These are phyloP conservation scores for Trebouxia sp. DNA, from an alignment of 139 green algal genomes.

Conservation along the genomic window DNA sequence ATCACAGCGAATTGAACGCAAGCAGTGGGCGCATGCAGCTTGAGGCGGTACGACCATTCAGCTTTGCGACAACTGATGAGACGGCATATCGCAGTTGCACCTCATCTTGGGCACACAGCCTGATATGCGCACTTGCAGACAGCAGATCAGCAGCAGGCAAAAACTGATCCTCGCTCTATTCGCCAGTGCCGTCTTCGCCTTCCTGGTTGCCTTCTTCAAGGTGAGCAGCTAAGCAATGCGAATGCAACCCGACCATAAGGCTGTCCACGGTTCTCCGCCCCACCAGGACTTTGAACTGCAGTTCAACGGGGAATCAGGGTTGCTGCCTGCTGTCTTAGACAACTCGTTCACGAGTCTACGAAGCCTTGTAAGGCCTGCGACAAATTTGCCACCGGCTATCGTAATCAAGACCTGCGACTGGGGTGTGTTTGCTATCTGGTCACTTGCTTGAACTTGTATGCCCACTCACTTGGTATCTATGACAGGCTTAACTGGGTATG, in stretches of 20 bases:
- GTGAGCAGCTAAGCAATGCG: background rate
- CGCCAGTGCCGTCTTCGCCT: background rate
- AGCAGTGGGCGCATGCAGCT: too few relatives aligned
- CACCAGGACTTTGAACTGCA: background rate
- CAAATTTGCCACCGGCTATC: background rate
- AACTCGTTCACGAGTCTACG: background rate
- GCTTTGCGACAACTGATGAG: too few relatives aligned
- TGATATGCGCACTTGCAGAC: background rate
- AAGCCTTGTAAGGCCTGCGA: background rate
- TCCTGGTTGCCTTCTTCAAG: background rate
- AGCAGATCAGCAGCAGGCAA: background rate
- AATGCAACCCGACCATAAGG: too few relatives aligned
- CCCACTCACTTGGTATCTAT: background rate
- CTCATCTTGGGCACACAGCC: too few relatives aligned
- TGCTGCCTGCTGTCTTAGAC: background rate
- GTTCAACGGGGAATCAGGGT: background rate
- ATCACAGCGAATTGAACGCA: too few relatives aligned
- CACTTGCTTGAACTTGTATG: background rate
- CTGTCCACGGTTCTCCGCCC: background rate
- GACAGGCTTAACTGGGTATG: background rate
- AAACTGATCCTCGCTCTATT: background rate
- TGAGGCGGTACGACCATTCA: too few relatives aligned
- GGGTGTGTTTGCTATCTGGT: background rate
- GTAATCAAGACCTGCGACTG: constrained; percentile 2
- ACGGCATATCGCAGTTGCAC: too few relatives aligned